Percentiles rank a stretch among this genome's conserved stretches.
phyloP scores from a whole-genome alignment of 495 filamentous ascomycete genomes.

The Aspergillus taichungensis region DNA sequence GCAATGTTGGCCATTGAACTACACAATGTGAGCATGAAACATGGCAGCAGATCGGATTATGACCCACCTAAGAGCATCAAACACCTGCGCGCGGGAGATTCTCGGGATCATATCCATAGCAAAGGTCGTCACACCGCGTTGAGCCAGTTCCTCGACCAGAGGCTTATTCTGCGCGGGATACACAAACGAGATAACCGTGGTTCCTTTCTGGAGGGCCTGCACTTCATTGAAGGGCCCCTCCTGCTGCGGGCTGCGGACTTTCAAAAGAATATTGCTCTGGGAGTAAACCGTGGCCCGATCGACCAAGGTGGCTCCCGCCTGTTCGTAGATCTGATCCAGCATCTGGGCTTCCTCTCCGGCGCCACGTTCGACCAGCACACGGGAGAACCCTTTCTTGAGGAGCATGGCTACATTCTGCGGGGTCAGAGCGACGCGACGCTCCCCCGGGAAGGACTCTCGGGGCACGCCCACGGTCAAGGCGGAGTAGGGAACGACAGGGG shows the following conservation, averaged over 20 bases:
- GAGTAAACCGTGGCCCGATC: constrained; percentile 55
- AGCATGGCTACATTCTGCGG: constrained; percentile 69
- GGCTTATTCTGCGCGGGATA: constrained; percentile 64
- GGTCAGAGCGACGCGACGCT: constrained; percentile 71
- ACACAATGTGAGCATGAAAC: background rate
- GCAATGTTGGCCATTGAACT: constrained; percentile 83
- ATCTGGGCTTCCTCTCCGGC: constrained; percentile 69
- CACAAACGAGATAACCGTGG: constrained; percentile 65
- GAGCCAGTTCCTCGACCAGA: constrained; percentile 57
- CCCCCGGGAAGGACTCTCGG: constrained; percentile 58
- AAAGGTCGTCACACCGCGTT: constrained; percentile 56
- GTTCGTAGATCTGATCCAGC: constrained; percentile 58
- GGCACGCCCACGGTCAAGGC: constrained; percentile 63
- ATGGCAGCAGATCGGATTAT: no score
- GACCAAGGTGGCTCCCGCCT: constrained; percentile 62
- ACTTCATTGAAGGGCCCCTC: constrained; percentile 48
- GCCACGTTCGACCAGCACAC: constrained; percentile 63
- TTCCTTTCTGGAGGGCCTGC: constrained; percentile 48
- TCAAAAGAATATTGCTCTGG: constrained; percentile 65
- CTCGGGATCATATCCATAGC: constrained; percentile 82
- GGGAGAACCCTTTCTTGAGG: constrained; percentile 69
- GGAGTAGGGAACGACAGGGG: constrained; percentile 55
- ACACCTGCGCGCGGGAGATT: constrained; percentile 72
- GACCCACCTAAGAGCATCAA: constrained; percentile 56
- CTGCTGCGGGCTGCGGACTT: constrained; percentile 60